Conservation (phyloP, 345 rosid genomes). For the Eucalyptus polybractea region DNA sequence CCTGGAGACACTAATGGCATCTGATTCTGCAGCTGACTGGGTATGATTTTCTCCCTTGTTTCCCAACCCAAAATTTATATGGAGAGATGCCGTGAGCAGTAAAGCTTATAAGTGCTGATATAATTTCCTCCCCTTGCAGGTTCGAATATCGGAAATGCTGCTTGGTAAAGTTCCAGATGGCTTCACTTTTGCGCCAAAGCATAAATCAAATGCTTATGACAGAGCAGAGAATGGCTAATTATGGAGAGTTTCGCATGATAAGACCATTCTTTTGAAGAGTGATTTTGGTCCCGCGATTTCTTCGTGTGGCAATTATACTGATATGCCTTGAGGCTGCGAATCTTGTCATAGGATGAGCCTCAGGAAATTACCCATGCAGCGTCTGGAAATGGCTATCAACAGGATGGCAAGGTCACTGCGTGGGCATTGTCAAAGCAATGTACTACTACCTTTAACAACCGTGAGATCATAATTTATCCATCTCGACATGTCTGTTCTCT, state of each 20-base stretch:
- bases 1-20: conserved; percentile 91
- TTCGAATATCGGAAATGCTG: conserved; percentile 82
- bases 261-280: neutral
- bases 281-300: neutral
- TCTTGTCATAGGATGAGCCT: neutral
- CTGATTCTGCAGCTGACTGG: conserved; percentile 97
- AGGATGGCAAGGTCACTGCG: neutral
- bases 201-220: conserved; percentile 88
- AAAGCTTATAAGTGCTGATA: neutral
- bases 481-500: neutral
- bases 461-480: neutral
- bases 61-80: neutral
- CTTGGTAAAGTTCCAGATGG: conserved; percentile 91
- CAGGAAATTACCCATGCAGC: neutral
- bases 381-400: neutral
- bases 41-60: conserved; percentile 15
- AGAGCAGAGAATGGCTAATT: conserved; percentile 79
- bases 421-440: neutral
- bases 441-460: neutral
- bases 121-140: conserved; percentile 15
- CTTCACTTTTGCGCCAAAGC: conserved; percentile 89
- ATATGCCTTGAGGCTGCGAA: neutral
- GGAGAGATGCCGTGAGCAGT: neutral
- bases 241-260: neutral
- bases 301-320: neutral